phyloP scores from a whole-genome alignment of 257 asterid species.

The Nicotiana otophora region DNA sequence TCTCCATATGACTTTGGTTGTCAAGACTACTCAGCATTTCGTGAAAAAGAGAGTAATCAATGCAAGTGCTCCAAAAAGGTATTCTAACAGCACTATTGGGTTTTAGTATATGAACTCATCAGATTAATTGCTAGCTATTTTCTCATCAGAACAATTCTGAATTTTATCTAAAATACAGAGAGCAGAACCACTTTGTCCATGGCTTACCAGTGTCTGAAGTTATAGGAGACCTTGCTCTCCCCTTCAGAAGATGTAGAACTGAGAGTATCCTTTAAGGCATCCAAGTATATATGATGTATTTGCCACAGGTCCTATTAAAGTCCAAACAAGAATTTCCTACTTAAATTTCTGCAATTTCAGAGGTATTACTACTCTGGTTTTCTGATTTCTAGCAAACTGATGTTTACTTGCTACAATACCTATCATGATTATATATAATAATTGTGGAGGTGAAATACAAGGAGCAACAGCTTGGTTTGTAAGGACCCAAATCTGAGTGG shows the following conservation, averaged over 20 bases:
- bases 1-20: neutral
- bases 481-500: neutral
- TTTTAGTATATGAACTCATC: neutral
- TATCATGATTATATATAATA: neutral
- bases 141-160: neutral
- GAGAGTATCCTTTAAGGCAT: neutral
- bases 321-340: slow-evolving; percentile 1
- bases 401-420: neutral
- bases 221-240: neutral
- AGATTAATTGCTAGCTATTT: neutral
- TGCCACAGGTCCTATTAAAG: neutral
- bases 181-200: neutral
- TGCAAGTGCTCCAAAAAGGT: neutral
- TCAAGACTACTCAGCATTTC: neutral
- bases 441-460: neutral
- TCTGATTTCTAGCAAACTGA: slow-evolving; percentile 1
- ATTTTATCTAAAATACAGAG: neutral
- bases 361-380: neutral
- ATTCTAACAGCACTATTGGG: neutral
- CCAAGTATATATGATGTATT: neutral
- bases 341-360: neutral
- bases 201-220: neutral
- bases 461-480: neutral
- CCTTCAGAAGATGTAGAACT: neutral
- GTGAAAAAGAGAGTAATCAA: neutral